phyloP scores from a whole-genome alignment of 2,329 filamentous ascomycete genomes.

The Curvularia lunata region DNA sequence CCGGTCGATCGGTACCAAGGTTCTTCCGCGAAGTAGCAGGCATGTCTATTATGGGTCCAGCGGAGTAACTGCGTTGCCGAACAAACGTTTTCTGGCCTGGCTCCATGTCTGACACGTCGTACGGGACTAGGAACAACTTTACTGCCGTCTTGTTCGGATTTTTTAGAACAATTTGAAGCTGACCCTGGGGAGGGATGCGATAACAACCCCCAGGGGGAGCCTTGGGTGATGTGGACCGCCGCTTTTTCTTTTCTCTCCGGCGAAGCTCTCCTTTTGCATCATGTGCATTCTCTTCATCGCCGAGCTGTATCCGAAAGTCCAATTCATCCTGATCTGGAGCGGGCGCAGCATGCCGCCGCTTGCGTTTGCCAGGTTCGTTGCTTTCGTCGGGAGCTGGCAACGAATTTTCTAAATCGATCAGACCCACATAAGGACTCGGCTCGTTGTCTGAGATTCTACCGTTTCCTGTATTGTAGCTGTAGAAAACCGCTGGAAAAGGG shows the following conservation, averaged over 20 bases:
- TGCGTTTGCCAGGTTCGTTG: conserved; percentile 51
- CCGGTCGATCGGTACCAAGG: conserved; percentile 59
- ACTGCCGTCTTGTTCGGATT: conserved; percentile 98
- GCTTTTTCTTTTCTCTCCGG: conserved; percentile 63
- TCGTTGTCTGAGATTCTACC: conserved; percentile 76
- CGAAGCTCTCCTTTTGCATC: conserved; percentile 48
- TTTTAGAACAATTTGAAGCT: conserved; percentile 96
- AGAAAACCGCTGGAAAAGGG: conserved; percentile 93
- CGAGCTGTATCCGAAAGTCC: conserved; percentile 28
- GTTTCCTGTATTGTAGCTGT: conserved; percentile 81
- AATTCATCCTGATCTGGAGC: conserved; percentile 35
- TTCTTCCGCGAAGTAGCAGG: conserved; percentile 57
- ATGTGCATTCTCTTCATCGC: conserved; percentile 22
- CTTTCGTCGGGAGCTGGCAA: conserved; percentile 61
- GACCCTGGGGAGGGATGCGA: conserved; percentile 89
- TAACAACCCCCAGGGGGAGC: conserved; percentile 88
- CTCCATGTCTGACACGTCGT: conserved; percentile 91
- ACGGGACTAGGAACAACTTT: conserved; percentile 92
- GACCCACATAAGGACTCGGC: conserved; percentile 93
- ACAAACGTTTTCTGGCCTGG: conserved; percentile 95
- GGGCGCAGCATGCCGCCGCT: conserved; percentile 42
- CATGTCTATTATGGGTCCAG: conserved; percentile 82
- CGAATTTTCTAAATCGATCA: conserved; percentile 87
- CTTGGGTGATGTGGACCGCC: conserved; percentile 63
- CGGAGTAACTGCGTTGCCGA: conserved; percentile 89